Evolutionary conservation across 2,329 filamentous ascomycete genomes (phyloP), one percentile per base, ranked within the genome.

Genomic region (Nakataea oryzae): DNA sequence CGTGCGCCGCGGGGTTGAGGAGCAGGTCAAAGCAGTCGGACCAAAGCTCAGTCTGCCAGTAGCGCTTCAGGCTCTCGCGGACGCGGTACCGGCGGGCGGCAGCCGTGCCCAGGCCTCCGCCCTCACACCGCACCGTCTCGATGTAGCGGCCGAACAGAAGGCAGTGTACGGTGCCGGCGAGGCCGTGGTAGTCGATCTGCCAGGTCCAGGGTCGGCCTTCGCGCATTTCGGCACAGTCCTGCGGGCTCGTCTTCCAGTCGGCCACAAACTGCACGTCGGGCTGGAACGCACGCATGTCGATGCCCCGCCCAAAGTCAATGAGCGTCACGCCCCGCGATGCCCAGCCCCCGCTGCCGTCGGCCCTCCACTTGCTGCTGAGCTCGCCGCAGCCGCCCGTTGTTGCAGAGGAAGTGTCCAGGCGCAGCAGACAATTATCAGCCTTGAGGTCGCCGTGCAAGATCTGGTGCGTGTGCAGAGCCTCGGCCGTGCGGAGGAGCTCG

Each of bases 1-100:
- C 74, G 74, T 87, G 86, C 63, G 79, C 81, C 2, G 83, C 80
- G 0, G 93, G 93, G 73, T 99, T 99, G 56, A 99, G 79, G 66
- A 97, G 76, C 63, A 97, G 69, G 66, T 93, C 89, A 73, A 99
- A 96, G 58, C 89, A 86, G 64, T 89, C 86, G 2, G 72, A 76
- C 95, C 95, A 99, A 57, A 97, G 85, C 59, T 96, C 92, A 59
- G 87, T 89, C 79, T 97, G 93, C 95, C 95, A 99, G 75, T 99
- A 99, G 57, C 95, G 78, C 79, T 99, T 99, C 64, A 97, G 76
- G 17, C 80, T 84, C 74, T 97, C 93, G 60, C 88, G 84, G 66
- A 97, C 86, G 65, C 83, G 85, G 76, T 96, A 97, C 58, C 81
- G 86, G 70, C 89, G 86, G 1, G 81, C 83, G 9, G 74, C 73